These are phyloP conservation scores for Kodamaea leandrae DNA, from an alignment of 805 yeast species.

Conservation along the genomic window DNA sequence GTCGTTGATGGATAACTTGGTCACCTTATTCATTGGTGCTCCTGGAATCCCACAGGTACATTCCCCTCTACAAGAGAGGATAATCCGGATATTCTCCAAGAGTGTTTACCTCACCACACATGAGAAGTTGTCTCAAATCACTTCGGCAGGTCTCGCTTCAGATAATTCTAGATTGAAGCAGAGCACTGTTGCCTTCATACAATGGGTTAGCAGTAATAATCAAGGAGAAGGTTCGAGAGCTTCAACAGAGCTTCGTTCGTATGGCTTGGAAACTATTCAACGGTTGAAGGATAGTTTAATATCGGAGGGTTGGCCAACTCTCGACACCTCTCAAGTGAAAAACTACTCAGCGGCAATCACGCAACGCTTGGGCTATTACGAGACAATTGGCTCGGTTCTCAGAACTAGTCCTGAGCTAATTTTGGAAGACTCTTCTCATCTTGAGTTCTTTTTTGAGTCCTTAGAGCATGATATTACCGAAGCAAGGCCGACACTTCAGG, in stretches of 20 bases:
- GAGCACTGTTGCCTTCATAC: slow-evolving; percentile 59
- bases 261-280: slow-evolving; percentile 46
- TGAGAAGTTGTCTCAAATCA: slow-evolving; percentile 43
- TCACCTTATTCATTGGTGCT: slow-evolving; percentile 52
- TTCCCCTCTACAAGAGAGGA: slow-evolving; percentile 52
- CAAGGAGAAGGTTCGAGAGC: slow-evolving; percentile 9
- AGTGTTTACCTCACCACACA: slow-evolving; percentile 52
- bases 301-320: slow-evolving; percentile 60
- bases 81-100: slow-evolving; percentile 48
- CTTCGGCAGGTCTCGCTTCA: slow-evolving; percentile 60
- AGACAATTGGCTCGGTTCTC: slow-evolving; percentile 69
- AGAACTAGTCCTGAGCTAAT: slow-evolving; percentile 44
- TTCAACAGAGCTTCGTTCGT: slow-evolving; percentile 19
- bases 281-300: slow-evolving; percentile 52
- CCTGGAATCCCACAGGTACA: slow-evolving; percentile 49
- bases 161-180: slow-evolving; percentile 51
- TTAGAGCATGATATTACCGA: slow-evolving; percentile 62
- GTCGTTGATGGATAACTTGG: slow-evolving; percentile 42
- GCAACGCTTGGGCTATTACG: slow-evolving; percentile 68
- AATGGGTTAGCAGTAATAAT: slow-evolving; percentile 46
- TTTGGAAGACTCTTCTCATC: slow-evolving; percentile 44
- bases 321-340: slow-evolving; percentile 33
- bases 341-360: slow-evolving; percentile 32
- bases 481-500: slow-evolving; percentile 66
- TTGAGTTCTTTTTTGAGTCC: slow-evolving; percentile 70